Evolutionary conservation across 768 basidiomycete genomes (phyloP).

Genomic region (Tulasnella sp.): DNA sequence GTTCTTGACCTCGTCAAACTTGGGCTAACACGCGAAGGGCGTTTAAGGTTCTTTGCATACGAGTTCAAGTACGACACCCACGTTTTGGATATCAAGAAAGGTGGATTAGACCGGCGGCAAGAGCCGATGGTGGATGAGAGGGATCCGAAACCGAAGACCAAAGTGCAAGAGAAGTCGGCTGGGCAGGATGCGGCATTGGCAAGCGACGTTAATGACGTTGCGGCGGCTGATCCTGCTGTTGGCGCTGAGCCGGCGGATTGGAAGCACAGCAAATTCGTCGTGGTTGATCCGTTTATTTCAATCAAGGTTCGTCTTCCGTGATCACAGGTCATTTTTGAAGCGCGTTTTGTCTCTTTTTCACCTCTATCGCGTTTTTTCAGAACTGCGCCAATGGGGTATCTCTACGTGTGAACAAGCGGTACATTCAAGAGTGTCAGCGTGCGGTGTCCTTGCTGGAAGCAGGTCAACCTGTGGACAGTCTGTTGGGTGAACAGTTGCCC

Average conservation of each 20-base stretch:
- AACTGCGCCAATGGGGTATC: neutral
- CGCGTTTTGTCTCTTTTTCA: neutral
- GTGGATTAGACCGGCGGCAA: neutral
- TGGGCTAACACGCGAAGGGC: neutral
- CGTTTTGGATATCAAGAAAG: slow-evolving; percentile 7
- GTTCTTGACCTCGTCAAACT: neutral
- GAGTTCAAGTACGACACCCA: slow-evolving; percentile 9
- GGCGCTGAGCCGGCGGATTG: neutral
- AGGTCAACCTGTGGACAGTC: neutral
- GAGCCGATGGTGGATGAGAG: neutral
- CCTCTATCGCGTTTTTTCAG: neutral
- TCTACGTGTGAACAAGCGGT: neutral
- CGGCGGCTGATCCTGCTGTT: neutral
- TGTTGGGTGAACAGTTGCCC: neutral
- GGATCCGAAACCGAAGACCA: neutral
- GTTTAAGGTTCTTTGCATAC: slow-evolving; percentile 17
- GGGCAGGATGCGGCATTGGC: neutral
- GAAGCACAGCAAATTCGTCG: slow-evolving; percentile 23
- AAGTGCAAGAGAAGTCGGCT: neutral
- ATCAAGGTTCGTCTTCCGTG: slow-evolving; percentile 31
- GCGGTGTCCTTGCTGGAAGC: slow-evolving; percentile 9
- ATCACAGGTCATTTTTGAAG: too few species aligned
- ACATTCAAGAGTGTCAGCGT: slow-evolving; percentile 8
- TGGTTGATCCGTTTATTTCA: slow-evolving; percentile 39
- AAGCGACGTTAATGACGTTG: neutral